A percentile compares a stretch with the other conserved stretches of the same genome.
phyloP scores from a whole-genome alignment of 1,284 basidiomycete genomes.

The Anthracocystis setariae region DNA sequence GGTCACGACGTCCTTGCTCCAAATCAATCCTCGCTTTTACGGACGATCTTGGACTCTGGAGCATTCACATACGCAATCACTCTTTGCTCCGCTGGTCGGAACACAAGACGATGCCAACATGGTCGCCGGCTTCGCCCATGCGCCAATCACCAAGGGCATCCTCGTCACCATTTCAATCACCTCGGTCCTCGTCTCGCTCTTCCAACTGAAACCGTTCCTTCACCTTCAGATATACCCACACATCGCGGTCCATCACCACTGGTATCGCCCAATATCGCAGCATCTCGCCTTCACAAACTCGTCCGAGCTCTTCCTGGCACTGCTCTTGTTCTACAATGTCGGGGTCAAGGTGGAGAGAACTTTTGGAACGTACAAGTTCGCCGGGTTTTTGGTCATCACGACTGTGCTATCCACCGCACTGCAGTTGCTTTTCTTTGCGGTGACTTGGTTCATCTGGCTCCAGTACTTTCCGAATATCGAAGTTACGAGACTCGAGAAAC shows the following conservation, averaged over 20 bases:
- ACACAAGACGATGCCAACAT: conserved; percentile 6
- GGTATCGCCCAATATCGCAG: conserved; percentile 82
- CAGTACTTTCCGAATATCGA: background rate
- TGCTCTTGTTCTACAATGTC: conserved; percentile 79
- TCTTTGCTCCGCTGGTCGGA: background rate
- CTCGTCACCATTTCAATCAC: conserved; percentile 25
- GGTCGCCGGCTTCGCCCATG: conserved; percentile 47
- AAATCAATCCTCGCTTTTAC: too few relatives aligned
- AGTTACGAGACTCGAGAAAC: background rate
- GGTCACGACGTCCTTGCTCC: background rate
- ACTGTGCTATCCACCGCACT: conserved; percentile 16
- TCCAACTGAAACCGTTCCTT: conserved; percentile 37
- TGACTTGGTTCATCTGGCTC: background rate
- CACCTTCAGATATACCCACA: conserved; percentile 71
- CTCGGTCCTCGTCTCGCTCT: conserved; percentile 63
- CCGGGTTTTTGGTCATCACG: conserved; percentile 62
- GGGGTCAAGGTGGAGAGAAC: conserved; percentile 81
- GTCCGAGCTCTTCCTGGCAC: conserved; percentile 82
- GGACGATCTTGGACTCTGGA: too few relatives aligned
- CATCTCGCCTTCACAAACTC: conserved; percentile 84
- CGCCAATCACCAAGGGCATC: conserved; percentile 45
- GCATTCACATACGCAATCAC: background rate
- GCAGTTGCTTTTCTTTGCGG: conserved; percentile 12
- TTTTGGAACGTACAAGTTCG: conserved; percentile 87
- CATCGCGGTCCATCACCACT: conserved; percentile 72